Base-by-base conservation (phyloP, 192 early-diverging fungal genomes). In the Helicostylum pulchrum region DNA sequence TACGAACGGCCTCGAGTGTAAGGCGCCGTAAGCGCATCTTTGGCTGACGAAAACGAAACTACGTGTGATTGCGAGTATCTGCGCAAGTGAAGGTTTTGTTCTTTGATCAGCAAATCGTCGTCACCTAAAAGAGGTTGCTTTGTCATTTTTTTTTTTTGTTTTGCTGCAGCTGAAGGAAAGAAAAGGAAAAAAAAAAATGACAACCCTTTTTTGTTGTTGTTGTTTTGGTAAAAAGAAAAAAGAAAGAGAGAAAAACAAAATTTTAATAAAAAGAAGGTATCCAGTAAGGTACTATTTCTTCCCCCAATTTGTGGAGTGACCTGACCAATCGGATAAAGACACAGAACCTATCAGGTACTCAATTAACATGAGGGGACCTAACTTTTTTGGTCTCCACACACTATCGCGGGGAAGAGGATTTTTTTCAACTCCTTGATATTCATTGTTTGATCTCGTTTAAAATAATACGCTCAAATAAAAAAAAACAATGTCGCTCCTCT, bases 301-400 rank as follows among this genome's bases (percentile, higher is more conserved):
- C 46, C 46, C 46, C 46, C 46, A 48, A 48, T 10, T 14, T 48
- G 17, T 17, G 15, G 12, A 12, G 17, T 48, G 17, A 48, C 1
- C 23, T 45, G 42, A 62, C 60, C 60, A 62, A 62, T 62, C 60
- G 60, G 60, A 62, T 31, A 47, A 50, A 50, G 60, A 62, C n/a
- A 44, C 60, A 62, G 60, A 47, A 47, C 31, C 30, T 4, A 7
- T 9, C 34, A 62, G 60, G 47, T 50, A 62, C 60, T 49, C 60
- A 15, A 17, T 56, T 56, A 19, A 39, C 36, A 39, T 39, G 9
- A 39, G 36, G 26, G 26, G 26, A 2, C 2, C 26, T 26, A 39
- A 39, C 5, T 3, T 2, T 0, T 2, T 26, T 26, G 26, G 26
- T 26, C 26, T 2, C 26, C 26, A 26, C 26, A 26, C 26, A 26